phyloP scores from a whole-genome alignment of 1,139 yeast species.

The Blastobotrys ciferrii region DNA sequence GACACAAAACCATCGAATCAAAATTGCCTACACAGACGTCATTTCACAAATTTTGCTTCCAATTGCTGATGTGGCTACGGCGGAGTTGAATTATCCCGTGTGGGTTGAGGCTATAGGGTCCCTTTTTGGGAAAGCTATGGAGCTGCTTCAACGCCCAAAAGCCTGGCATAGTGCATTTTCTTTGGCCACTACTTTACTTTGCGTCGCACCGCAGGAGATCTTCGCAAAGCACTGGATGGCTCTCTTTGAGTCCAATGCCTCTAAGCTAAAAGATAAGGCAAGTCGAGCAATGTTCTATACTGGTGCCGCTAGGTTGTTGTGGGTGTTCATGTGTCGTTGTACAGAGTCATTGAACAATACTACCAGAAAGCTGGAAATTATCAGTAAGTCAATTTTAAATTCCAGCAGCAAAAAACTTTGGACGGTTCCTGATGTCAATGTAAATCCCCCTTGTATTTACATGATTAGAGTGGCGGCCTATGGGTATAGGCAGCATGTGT shows the following conservation, averaged over 20 bases:
- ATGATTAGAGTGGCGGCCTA: constrained; percentile 73
- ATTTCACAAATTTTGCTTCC: constrained; percentile 73
- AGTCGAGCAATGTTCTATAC: constrained; percentile 52
- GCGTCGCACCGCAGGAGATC: constrained; percentile 77
- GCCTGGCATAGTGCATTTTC: constrained; percentile 75
- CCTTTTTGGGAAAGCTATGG: constrained; percentile 55
- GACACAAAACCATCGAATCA: constrained; percentile 60
- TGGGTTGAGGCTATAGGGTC: constrained; percentile 82
- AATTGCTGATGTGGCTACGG: constrained; percentile 80
- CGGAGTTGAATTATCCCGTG: constrained; percentile 92
- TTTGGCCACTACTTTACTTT: constrained; percentile 67
- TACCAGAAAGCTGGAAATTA: constrained; percentile 58
- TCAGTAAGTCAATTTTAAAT: constrained; percentile 57
- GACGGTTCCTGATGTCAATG: constrained; percentile 55
- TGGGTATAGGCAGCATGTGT: constrained; percentile 71
- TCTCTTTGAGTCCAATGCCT: constrained; percentile 51
- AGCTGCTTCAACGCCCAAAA: constrained; percentile 45
- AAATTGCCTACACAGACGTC: constrained; percentile 80
- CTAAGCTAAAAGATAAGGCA: constrained; percentile 47
- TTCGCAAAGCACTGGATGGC: constrained; percentile 75
- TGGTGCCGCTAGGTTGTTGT: constrained; percentile 68
- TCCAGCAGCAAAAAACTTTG: constrained; percentile 58
- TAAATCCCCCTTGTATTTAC: constrained; percentile 67
- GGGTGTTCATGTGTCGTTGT: constrained; percentile 88
- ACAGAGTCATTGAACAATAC: constrained; percentile 88